phyloP scores from a whole-genome alignment of 345 rosid species.

The Nasturtium officinale region DNA sequence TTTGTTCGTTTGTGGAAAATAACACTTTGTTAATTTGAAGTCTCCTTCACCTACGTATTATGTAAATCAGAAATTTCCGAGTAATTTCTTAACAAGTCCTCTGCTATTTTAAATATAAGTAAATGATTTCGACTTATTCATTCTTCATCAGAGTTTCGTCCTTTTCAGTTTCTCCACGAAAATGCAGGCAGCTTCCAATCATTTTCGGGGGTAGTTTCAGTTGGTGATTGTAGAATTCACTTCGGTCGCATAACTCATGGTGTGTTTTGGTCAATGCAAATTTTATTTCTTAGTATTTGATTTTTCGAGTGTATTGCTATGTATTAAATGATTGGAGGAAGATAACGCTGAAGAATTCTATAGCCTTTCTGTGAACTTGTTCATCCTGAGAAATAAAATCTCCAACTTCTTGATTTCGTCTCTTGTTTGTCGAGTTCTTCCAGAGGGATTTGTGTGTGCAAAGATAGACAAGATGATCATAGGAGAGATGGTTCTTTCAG shows the following conservation, averaged over 20 bases:
- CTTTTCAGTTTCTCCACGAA: constrained; percentile 22
- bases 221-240: background rate
- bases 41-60: constrained; percentile 8
- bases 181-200: constrained; percentile 34
- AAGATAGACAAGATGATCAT: background rate
- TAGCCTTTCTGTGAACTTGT: background rate
- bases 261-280: no score
- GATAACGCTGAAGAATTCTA: background rate
- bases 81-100: background rate
- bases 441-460: constrained; percentile 13
- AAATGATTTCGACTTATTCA: constrained; percentile 20
- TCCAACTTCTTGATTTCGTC: constrained; percentile 2
- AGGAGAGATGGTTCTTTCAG: constrained; percentile 30
- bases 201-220: constrained; percentile 33
- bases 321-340: no score
- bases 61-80: background rate
- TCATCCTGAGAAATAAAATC: constrained; percentile 5
- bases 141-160: constrained; percentile 5
- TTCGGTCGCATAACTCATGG: constrained; percentile 15
- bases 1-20: constrained; percentile 33
- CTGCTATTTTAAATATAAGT: background rate
- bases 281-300: no score
- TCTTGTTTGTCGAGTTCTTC: constrained; percentile 8
- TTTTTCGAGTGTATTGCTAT: no score
- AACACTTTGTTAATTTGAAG: background rate